phyloP scores from a whole-genome alignment of 176 grass and related monocot genomes.

The Phoenix roebelenii region DNA sequence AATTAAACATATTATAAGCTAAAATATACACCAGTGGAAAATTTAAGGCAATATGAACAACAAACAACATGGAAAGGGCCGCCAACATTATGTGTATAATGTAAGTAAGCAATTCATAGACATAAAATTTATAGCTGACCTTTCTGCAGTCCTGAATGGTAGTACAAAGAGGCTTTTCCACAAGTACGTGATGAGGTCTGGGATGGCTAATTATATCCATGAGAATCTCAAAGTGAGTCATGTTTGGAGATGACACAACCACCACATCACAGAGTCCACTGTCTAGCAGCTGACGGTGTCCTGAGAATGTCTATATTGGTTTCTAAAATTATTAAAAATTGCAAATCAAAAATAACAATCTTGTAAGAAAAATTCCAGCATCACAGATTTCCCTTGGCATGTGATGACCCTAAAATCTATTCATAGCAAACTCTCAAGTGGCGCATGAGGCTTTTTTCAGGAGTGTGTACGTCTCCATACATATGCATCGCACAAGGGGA shows the following conservation, averaged over 20 bases:
- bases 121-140: slow-evolving; percentile 27
- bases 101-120: background rate
- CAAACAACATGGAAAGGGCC: too few relatives aligned
- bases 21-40: too few relatives aligned
- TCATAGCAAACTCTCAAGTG: too few relatives aligned
- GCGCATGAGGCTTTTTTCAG: too few relatives aligned
- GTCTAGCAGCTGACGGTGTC: slow-evolving; percentile 55
- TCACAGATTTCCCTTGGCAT: too few relatives aligned
- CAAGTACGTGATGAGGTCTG: slow-evolving; percentile 65
- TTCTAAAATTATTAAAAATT: slow-evolving; percentile 16
- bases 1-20: too few relatives aligned
- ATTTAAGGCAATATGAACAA: too few relatives aligned
- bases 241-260: slow-evolving; percentile 79
- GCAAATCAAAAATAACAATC: background rate
- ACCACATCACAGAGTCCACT: slow-evolving; percentile 70
- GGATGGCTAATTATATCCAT: slow-evolving; percentile 62
- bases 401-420: too few relatives aligned
- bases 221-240: slow-evolving; percentile 83
- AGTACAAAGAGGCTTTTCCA: slow-evolving; percentile 92
- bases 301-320: slow-evolving; percentile 64
- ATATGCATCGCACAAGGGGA: too few relatives aligned
- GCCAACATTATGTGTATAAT: too few relatives aligned
- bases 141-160: slow-evolving; percentile 60
- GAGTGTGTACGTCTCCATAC: too few relatives aligned
- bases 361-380: too few relatives aligned